Evolutionary conservation across 257 asterid genomes (phyloP).

Genomic region (Fraxinus pennsylvanica): DNA sequence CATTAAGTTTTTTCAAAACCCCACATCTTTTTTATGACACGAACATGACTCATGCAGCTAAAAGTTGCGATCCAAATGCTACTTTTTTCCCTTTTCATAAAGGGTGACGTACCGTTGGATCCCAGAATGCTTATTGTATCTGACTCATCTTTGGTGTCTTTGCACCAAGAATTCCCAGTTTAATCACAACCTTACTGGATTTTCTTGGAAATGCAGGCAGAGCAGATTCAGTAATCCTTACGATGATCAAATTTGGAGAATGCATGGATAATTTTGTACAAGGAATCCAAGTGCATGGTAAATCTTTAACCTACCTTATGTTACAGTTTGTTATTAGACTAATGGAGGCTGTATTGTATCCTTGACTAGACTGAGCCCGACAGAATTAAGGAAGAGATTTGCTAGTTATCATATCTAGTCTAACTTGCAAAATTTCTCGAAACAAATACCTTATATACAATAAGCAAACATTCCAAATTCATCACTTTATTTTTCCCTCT

Average conservation of each 20-base stretch:
- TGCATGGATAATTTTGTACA: not conserved
- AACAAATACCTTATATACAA: no score
- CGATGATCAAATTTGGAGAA: conserved; percentile 24
- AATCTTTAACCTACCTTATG: not conserved
- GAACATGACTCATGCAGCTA: not conserved
- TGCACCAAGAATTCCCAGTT: not conserved
- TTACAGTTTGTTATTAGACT: not conserved
- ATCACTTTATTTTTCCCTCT: no score
- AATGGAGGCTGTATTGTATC: no score
- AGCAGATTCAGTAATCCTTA: conserved; percentile 5
- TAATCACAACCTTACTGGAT: not conserved
- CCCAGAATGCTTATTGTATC: not conserved
- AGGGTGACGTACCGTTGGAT: not conserved
- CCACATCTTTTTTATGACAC: not conserved
- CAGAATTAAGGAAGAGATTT: no score
- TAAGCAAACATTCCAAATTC: no score
- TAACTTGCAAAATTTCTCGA: no score
- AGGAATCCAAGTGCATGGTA: not conserved
- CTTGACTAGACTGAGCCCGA: not conserved
- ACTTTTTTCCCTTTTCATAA: no score
- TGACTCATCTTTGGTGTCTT: not conserved
- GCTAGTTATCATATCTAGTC: no score
- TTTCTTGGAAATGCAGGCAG: conserved; percentile 30
- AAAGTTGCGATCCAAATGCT: conserved; percentile 1
- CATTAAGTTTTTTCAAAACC: not conserved